Percentiles rank a stretch among this genome's conserved stretches.
phyloP scores from a whole-genome alignment of 495 filamentous ascomycete species.

The Penicillium paradoxum region DNA sequence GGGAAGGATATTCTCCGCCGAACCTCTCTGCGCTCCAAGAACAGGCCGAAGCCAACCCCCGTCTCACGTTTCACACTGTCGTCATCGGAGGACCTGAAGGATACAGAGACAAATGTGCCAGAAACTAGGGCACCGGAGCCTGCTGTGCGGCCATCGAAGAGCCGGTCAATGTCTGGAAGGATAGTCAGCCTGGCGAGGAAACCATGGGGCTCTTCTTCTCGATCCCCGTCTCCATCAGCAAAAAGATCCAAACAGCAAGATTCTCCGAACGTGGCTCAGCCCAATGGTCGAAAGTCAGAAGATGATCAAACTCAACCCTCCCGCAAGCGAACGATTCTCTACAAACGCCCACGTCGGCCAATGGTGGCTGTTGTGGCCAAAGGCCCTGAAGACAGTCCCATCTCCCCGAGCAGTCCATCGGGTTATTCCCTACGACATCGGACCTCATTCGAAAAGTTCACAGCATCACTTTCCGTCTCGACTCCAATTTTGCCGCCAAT shows the following conservation, averaged over 20 bases:
- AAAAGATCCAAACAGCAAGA: slow-evolving; percentile 39
- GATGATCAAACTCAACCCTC: slow-evolving; percentile 23
- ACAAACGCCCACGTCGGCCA: slow-evolving; percentile 47
- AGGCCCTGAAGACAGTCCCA: slow-evolving; percentile 38
- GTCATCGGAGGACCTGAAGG: slow-evolving; percentile 35
- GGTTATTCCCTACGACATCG: slow-evolving; percentile 52
- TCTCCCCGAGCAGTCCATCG: slow-evolving; percentile 41
- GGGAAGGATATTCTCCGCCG: slow-evolving; percentile 45
- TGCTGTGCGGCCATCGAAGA: slow-evolving; percentile 40
- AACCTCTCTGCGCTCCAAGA: slow-evolving; percentile 39
- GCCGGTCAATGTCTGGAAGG: slow-evolving; percentile 55
- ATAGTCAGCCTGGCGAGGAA: slow-evolving; percentile 62
- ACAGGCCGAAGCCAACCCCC: slow-evolving; percentile 26
- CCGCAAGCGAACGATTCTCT: slow-evolving; percentile 37
- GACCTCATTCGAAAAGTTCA: slow-evolving; percentile 55
- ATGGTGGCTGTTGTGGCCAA: slow-evolving; percentile 47
- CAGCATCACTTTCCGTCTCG: slow-evolving; percentile 42
- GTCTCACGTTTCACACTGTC: slow-evolving; percentile 36
- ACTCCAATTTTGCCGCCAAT: slow-evolving; percentile 48
- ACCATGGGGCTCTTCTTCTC: slow-evolving; percentile 63
- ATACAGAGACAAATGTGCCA: slow-evolving; percentile 20
- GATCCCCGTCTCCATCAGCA: slow-evolving; percentile 55
- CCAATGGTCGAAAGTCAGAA: slow-evolving; percentile 14
- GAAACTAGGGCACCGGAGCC: slow-evolving; percentile 38
- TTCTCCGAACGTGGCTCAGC: slow-evolving; percentile 31